These are phyloP conservation scores for Hirschioporus abietinus DNA, from an alignment of 768 basidiomycete species.

Conservation along the genomic window DNA sequence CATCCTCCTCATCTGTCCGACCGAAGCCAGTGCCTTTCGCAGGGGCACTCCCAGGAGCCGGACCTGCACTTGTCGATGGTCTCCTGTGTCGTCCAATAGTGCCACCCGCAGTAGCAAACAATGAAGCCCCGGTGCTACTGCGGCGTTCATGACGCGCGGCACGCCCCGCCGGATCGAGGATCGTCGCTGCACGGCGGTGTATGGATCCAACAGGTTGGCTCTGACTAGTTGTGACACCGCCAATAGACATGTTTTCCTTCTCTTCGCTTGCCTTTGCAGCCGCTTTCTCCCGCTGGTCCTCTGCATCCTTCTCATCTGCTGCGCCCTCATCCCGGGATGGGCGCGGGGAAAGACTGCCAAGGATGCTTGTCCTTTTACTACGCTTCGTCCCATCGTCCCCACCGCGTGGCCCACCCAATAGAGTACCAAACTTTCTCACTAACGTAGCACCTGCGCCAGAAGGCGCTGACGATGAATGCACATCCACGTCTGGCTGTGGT, in stretches of 20 bases:
- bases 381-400: constrained; percentile 32
- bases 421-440: constrained; percentile 72
- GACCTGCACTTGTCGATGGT: constrained; percentile 62
- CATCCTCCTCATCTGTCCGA: constrained; percentile 42
- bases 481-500: constrained; percentile 30
- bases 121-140: constrained; percentile 69
- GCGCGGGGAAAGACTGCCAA: constrained; percentile 37
- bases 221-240: constrained; percentile 29
- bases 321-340: constrained; percentile 23
- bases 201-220: constrained; percentile 54
- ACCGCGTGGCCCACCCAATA: constrained; percentile 45
- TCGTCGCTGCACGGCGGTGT: constrained; percentile 74
- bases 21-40: constrained; percentile 35
- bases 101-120: constrained; percentile 41
- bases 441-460: constrained; percentile 54
- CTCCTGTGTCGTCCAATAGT: constrained; percentile 65
- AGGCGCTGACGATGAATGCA: background rate
- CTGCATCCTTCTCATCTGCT: constrained; percentile 12
- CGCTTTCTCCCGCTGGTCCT: constrained; percentile 17
- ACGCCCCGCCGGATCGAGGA: constrained; percentile 64
- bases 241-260: constrained; percentile 20
- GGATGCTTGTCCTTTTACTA: constrained; percentile 46
- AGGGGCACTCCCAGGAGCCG: constrained; percentile 22
- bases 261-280: constrained; percentile 20
- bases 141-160: constrained; percentile 64